Conservation (phyloP, 129 eudicot genomes). For the Calendula officinalis region DNA sequence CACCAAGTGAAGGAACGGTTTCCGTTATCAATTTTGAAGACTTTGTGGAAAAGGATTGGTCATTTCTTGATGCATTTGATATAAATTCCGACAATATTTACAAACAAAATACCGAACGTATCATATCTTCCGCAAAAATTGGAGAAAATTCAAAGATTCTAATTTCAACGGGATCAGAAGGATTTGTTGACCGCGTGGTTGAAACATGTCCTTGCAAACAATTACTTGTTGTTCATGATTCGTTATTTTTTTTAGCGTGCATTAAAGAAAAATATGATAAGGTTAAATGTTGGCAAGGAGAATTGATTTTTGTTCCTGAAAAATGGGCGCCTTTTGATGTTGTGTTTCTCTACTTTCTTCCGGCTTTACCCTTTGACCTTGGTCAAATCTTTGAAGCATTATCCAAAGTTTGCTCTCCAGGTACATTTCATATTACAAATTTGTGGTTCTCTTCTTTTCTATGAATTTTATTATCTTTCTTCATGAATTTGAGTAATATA, state of each 20-base stretch:
- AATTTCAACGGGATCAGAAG: slow-evolving; percentile 71
- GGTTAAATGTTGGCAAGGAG: slow-evolving; percentile 87
- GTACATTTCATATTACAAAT: slow-evolving; percentile 26
- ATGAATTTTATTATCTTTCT: background rate
- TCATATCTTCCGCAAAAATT: slow-evolving; percentile 61
- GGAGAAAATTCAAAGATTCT: slow-evolving; percentile 51
- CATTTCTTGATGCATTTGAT: slow-evolving; percentile 67
- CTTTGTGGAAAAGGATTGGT: slow-evolving; percentile 78
- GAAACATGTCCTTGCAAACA: slow-evolving; percentile 46
- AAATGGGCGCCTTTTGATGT: slow-evolving; percentile 80
- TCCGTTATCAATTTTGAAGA: slow-evolving; percentile 61
- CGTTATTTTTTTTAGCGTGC: slow-evolving; percentile 64
- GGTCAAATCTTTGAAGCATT: slow-evolving; percentile 57
- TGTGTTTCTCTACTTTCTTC: slow-evolving; percentile 77
- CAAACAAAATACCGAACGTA: slow-evolving; percentile 41
- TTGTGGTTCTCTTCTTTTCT: background rate
- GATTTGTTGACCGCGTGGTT: slow-evolving; percentile 65
- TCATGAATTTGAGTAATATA: background rate
- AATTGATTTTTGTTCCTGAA: slow-evolving; percentile 62
- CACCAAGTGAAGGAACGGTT: slow-evolving; percentile 50
- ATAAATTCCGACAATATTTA: slow-evolving; percentile 35
- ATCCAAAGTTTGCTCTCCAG: slow-evolving; percentile 64
- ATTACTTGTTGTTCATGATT: slow-evolving; percentile 79
- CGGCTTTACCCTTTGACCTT: slow-evolving; percentile 73
- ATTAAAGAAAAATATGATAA: slow-evolving; percentile 70